Evolutionary conservation across 1,284 basidiomycete genomes (phyloP).

Genomic region (Cutaneotrichosporon arboriforme): DNA sequence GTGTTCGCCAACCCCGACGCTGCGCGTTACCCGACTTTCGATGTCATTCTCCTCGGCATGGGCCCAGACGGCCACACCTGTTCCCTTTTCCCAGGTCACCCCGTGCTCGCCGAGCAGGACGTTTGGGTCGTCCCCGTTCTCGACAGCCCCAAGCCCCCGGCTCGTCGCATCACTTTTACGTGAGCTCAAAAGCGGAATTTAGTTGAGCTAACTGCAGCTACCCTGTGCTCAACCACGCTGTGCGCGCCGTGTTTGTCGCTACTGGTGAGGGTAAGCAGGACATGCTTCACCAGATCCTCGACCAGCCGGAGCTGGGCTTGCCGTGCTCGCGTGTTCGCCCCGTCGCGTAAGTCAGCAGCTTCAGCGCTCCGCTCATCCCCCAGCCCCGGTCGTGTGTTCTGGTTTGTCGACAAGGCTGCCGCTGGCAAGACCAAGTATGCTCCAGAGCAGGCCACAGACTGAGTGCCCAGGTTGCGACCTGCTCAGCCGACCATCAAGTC

Average conservation of each 20-base stretch:
- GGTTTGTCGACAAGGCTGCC: constrained; percentile 84
- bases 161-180: constrained; percentile 69
- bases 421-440: constrained; percentile 53
- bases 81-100: constrained; percentile 90
- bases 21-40: constrained; percentile 89
- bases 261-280: constrained; percentile 79
- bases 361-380: neutral
- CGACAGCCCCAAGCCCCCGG: constrained; percentile 91
- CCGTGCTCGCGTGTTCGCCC: constrained; percentile 80
- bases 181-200: constrained; percentile 19
- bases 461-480: neutral
- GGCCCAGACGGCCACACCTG: constrained; percentile 96
- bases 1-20: constrained; percentile 87
- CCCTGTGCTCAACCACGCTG: constrained; percentile 88
- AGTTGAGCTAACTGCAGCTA: constrained; percentile 45
- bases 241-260: constrained; percentile 79
- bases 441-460: constrained; percentile 33
- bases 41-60: constrained; percentile 88
- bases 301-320: constrained; percentile 71
- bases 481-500: neutral
- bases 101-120: constrained; percentile 74
- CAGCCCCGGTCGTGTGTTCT: constrained; percentile 75
- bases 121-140: constrained; percentile 92
- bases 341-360: constrained; percentile 46
- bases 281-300: constrained; percentile 66